These are phyloP conservation scores for Pyracantha coccinea DNA, from an alignment of 331 rosid genomes.

Conservation along the genomic window DNA sequence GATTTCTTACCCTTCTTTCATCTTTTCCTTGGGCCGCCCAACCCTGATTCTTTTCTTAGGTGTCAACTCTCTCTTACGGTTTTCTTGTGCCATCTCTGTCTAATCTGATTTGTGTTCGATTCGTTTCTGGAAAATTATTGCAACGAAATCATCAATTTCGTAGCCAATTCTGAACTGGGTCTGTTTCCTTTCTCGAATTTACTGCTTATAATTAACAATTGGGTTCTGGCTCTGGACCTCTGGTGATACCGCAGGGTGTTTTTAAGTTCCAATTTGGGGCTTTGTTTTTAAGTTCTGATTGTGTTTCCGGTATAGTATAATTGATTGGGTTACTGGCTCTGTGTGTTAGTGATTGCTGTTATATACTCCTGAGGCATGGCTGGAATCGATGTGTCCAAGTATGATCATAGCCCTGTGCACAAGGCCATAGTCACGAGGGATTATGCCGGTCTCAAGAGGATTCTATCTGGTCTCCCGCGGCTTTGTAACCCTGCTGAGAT, in stretches of 20 bases:
- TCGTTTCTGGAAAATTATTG: constrained; percentile 15
- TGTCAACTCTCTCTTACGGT: constrained; percentile 13
- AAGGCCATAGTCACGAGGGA: constrained; percentile 74
- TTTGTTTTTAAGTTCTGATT: not conserved
- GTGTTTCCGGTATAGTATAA: not conserved
- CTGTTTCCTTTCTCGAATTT: constrained; percentile 27
- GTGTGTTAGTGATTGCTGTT: constrained; percentile 32
- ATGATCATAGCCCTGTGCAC: constrained; percentile 88
- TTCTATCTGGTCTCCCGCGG: constrained; percentile 53
- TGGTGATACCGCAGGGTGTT: constrained; percentile 11
- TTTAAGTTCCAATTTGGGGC: constrained; percentile 10
- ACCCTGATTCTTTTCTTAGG: constrained; percentile 33
- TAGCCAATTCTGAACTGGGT: constrained; percentile 29
- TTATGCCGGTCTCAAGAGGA: constrained; percentile 57
- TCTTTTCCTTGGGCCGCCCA: constrained; percentile 45
- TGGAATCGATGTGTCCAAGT: constrained; percentile 59
- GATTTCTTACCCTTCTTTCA: constrained; percentile 31
- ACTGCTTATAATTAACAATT: constrained; percentile 4
- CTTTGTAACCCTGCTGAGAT: constrained; percentile 63
- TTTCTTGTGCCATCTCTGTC: constrained; percentile 22
- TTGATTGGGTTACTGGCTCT: constrained; percentile 25
- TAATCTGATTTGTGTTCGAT: constrained; percentile 30
- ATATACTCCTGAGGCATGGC: constrained; percentile 61
- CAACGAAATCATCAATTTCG: constrained; percentile 21
- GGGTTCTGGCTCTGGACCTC: constrained; percentile 16